Conservation (phyloP, 768 basidiomycete species). For the Russula sp. region DNA sequence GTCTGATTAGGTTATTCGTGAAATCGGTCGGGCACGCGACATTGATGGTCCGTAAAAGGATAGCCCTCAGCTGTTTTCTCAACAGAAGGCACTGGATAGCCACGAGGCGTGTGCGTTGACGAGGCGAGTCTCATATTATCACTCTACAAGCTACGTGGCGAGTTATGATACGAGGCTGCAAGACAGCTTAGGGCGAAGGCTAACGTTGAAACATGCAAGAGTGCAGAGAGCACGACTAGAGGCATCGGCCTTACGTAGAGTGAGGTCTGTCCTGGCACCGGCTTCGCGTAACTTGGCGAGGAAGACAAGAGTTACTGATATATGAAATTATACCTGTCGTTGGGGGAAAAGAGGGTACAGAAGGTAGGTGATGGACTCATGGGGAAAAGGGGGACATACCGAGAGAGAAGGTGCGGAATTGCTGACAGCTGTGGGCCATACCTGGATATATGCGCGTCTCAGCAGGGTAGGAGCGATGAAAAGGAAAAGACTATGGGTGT, state of each 20-base stretch:
- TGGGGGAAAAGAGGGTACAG: neutral
- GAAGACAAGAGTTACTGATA: constrained; percentile 27
- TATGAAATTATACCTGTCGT: constrained; percentile 39
- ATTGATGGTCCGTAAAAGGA: neutral
- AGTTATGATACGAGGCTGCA: constrained; percentile 4
- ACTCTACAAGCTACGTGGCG: constrained; percentile 12
- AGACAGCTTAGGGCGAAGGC: neutral
- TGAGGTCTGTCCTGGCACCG: neutral
- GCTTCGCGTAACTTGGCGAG: neutral
- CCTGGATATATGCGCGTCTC: constrained; percentile 36
- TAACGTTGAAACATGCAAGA: constrained; percentile 4
- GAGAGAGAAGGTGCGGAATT: constrained; percentile 87
- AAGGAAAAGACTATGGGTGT: constrained; percentile 27
- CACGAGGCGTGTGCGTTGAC: neutral
- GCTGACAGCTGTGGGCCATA: constrained; percentile 95
- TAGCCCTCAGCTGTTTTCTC: neutral
- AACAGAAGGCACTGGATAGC: neutral
- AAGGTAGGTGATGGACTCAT: constrained; percentile 9
- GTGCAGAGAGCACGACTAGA: neutral
- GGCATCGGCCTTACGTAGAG: neutral
- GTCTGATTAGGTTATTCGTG: too few relatives aligned
- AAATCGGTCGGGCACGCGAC: neutral
- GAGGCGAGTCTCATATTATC: constrained; percentile 16
- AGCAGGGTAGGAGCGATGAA: neutral
- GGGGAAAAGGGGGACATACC: constrained; percentile 43